Base-by-base conservation (phyloP, 2,329 filamentous ascomycete species). In the Curvularia sp. region DNA sequence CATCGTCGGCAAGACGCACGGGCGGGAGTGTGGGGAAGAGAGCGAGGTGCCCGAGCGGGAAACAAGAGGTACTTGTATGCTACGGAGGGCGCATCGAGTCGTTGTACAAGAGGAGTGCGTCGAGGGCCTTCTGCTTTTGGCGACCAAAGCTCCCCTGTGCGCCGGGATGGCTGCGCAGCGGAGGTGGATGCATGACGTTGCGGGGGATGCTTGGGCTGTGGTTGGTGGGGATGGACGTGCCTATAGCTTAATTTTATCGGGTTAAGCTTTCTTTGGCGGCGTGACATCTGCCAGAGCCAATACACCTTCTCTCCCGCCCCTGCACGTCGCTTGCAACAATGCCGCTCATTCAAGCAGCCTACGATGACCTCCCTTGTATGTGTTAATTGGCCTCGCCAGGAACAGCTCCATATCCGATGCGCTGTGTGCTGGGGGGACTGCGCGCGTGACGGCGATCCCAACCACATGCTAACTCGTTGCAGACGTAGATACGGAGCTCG, bases 401-500 rank as follows among this genome's bases (percentile, higher is more conserved):
- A 60, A 49, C 71, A 83, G 88, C 60, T 87, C 91, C 79, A 89
- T 92, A 72, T 91, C 89, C 43, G 66, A 59, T 55, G 59, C 62
- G 58, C 62, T 46, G 49, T 18, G 18, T 35, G 53, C 22, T 31
- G 15, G 50, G 44, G 35, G 10, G 42, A 41, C 22, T 58, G 53
- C 41, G 47, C 49, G 46, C 41, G 42, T 48, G 51, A 38, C 55
- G 48, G 55, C 47, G 22, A n/a, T 9, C 38, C 8, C 9, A 48
- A 49, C 49, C 35, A 28, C 51, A 46, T 55, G 39, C 58, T 68
- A 70, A 74, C 69, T 49, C 15, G 35, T 49, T 64, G 30, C 76
- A 96, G 92, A 97, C 79, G 89, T 98, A 76, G 94, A 99, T 80
- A 72, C 83, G 18, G 86, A 89, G 53, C 89, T 90, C 41, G 88